Evolutionary conservation across 2,329 filamentous ascomycete genomes (phyloP).

Genomic region (Clarireedia homoeocarpa): DNA sequence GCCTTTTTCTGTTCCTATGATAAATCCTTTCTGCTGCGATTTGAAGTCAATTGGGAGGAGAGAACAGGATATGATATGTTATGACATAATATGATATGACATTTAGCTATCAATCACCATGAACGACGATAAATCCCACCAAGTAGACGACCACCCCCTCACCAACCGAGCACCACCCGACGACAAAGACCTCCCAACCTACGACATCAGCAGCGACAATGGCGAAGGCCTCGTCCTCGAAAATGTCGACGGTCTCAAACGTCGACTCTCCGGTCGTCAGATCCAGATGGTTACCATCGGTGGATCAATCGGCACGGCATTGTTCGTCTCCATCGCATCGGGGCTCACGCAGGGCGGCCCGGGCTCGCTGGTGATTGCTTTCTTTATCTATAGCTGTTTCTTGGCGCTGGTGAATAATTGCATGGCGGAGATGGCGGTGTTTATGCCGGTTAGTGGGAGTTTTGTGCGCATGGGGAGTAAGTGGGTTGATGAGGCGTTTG

Average conservation of each 20-base stretch:
- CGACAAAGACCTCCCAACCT: neutral
- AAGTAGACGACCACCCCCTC: neutral
- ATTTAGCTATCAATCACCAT: constrained; percentile 1
- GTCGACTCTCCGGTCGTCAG: constrained; percentile 36
- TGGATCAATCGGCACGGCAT: constrained; percentile 40
- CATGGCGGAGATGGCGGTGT: constrained; percentile 47
- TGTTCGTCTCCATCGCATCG: constrained; percentile 38
- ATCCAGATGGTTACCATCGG: constrained; percentile 43
- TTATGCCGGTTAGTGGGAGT: constrained; percentile 43
- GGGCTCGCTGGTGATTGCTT: constrained; percentile 38
- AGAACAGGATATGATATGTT: too few relatives aligned
- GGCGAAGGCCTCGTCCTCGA: constrained; percentile 11
- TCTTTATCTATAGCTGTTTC: constrained; percentile 36
- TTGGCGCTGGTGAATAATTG: constrained; percentile 23
- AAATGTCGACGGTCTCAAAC: constrained; percentile 23
- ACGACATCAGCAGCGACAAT: neutral
- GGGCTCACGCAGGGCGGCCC: constrained; percentile 33
- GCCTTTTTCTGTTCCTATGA: too few relatives aligned
- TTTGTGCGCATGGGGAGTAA: constrained; percentile 47
- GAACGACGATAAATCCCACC: constrained; percentile 15
- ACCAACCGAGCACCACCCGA: constrained; percentile 4
- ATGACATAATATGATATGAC: too few relatives aligned
- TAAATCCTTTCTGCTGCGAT: too few relatives aligned
- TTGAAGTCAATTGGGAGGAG: neutral
- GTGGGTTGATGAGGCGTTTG: constrained; percentile 46